Percentiles rank a stretch among this genome's conserved stretches.
phyloP scores from a whole-genome alignment of 202 grass and related monocot species.

The Dendrocalamus latiflorus region DNA sequence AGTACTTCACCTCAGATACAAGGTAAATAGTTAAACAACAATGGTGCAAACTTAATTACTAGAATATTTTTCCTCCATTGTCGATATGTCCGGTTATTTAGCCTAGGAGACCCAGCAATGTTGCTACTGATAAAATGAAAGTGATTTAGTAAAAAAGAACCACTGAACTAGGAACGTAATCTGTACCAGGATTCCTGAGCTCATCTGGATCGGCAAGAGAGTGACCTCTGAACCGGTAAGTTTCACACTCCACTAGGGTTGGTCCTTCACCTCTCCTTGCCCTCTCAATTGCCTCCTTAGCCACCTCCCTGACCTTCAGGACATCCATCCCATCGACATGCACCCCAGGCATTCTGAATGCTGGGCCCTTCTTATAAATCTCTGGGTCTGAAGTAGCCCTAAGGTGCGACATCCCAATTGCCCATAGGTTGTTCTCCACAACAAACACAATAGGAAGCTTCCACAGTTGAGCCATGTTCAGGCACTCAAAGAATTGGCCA shows the following conservation, averaged over 20 bases:
- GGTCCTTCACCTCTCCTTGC: slow-evolving; percentile 97
- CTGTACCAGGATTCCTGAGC: slow-evolving; percentile 79
- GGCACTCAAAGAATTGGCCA: slow-evolving; percentile 95
- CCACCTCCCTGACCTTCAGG: slow-evolving; percentile 87
- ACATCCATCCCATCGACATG: slow-evolving; percentile 98
- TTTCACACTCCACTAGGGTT: slow-evolving; percentile 92
- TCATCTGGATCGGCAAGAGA: slow-evolving; percentile 96
- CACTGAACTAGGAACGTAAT: too few relatives aligned
- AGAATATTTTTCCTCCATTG: too few relatives aligned
- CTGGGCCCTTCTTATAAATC: slow-evolving; percentile 92
- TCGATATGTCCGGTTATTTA: too few relatives aligned
- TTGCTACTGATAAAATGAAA: too few relatives aligned
- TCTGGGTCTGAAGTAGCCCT: slow-evolving; percentile 92
- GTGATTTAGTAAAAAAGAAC: too few relatives aligned
- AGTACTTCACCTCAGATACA: too few relatives aligned
- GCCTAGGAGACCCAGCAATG: too few relatives aligned
- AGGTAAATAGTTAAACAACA: too few relatives aligned
- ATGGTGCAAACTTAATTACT: too few relatives aligned
- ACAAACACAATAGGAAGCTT: slow-evolving; percentile 98
- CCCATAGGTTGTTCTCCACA: slow-evolving; percentile 98
- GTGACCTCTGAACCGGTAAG: slow-evolving; percentile 93
- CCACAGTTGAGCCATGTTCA: slow-evolving; percentile 99
- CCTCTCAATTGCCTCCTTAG: slow-evolving; percentile 78
- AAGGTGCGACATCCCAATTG: slow-evolving; percentile 92
- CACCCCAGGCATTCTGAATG: slow-evolving; percentile 91